Conservation (phyloP, 352 stramenopile genomes). For the Phytophthora pisi region DNA sequence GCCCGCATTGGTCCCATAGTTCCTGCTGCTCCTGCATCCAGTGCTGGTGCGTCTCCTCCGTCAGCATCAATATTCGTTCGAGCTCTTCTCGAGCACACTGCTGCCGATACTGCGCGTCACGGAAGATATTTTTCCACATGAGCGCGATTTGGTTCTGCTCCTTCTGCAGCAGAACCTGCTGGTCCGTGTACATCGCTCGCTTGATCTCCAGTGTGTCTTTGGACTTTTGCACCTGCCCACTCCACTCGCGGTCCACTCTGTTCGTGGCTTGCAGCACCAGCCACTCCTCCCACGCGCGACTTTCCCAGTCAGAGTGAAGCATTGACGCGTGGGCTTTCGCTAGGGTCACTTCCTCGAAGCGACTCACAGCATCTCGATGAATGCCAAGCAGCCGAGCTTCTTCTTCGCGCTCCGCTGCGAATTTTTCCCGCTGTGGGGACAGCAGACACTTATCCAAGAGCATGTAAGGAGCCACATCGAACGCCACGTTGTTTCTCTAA, state of each 20-base stretch:
- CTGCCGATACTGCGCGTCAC: conserved; percentile 12
- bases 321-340: conserved; percentile 37
- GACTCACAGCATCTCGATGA: conserved; percentile 16
- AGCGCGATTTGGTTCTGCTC: conserved; percentile 26
- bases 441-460: conserved; percentile 52
- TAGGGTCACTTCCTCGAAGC: conserved; percentile 22
- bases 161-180: conserved; percentile 27
- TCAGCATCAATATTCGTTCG: conserved; percentile 20
- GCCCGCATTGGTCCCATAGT: conserved; percentile 34
- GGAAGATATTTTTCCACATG: conserved; percentile 22
- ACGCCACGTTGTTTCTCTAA: conserved; percentile 48
- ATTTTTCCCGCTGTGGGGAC: conserved; percentile 29
- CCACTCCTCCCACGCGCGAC: conserved; percentile 32
- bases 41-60: conserved; percentile 18
- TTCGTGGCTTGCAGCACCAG: conserved; percentile 20
- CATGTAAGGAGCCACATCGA: conserved; percentile 56
- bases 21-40: conserved; percentile 34
- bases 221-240: conserved; percentile 17
- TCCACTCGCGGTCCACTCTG: conserved; percentile 38
- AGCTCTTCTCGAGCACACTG: conserved; percentile 26
- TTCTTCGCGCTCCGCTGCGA: conserved; percentile 19
- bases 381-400: conserved; percentile 26
- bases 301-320: conserved; percentile 47
- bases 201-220: conserved; percentile 27
- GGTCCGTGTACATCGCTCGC: conserved; percentile 19